phyloP scores from a whole-genome alignment of 1,284 basidiomycete genomes.

The Chiua sp. region DNA sequence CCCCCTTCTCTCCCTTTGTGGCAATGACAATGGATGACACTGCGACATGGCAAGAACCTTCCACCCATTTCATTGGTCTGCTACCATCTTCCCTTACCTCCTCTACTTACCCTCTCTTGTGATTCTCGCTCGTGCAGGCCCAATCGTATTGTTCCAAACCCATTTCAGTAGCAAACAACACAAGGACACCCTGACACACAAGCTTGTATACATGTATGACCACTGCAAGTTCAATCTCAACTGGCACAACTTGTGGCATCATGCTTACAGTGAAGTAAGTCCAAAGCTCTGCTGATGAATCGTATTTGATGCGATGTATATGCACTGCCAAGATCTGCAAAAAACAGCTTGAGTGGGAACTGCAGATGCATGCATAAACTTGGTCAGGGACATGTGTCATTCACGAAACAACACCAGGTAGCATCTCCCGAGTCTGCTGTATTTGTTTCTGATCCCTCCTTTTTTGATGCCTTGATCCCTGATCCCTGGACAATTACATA shows the following conservation, averaged over 20 bases:
- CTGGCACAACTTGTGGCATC: conserved; percentile 90
- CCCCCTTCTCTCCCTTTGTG: too few species aligned
- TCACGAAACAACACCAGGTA: conserved; percentile 95
- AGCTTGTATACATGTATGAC: conserved; percentile 96
- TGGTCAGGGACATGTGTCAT: conserved; percentile 73
- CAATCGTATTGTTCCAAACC: conserved; percentile 82
- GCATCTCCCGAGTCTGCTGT: conserved; percentile 14
- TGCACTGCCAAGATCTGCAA: conserved; percentile 76
- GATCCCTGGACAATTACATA: background rate
- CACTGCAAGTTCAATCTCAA: conserved; percentile 94
- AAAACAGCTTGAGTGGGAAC: conserved; percentile 92
- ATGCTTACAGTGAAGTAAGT: conserved; percentile 94
- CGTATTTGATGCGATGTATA: background rate
- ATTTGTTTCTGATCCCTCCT: conserved; percentile 10
- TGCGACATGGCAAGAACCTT: too few species aligned
- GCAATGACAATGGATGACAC: too few species aligned
- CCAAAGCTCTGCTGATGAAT: background rate
- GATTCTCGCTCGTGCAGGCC: too few species aligned
- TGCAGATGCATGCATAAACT: conserved; percentile 87
- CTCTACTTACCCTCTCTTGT: too few species aligned
- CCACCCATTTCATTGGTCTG: too few species aligned
- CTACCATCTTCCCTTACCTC: too few species aligned
- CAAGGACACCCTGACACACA: conserved; percentile 92
- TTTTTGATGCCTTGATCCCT: conserved; percentile 5
- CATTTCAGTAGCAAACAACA: too few species aligned